phyloP scores from a whole-genome alignment of 352 stramenopile species.

The Phytophthora foliorum region DNA sequence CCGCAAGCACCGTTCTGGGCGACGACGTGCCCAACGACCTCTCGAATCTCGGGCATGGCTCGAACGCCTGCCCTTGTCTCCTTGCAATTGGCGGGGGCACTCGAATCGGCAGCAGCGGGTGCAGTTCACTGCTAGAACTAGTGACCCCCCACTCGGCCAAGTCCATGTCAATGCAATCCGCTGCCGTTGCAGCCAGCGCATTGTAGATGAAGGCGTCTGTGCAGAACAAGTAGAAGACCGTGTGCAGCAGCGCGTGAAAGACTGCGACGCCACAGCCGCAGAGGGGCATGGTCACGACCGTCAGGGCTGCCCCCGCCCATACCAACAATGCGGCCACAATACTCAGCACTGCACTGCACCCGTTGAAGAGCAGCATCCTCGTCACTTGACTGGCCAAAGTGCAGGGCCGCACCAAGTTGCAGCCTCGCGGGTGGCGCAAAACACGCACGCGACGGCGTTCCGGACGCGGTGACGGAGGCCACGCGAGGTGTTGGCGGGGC shows the following conservation, averaged over 20 bases:
- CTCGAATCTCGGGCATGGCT: slow-evolving; percentile 51
- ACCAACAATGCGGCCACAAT: slow-evolving; percentile 30
- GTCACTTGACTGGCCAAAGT: slow-evolving; percentile 31
- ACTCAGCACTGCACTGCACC: slow-evolving; percentile 35
- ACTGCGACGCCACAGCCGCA: slow-evolving; percentile 65
- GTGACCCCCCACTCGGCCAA: slow-evolving; percentile 17
- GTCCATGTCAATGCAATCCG: slow-evolving; percentile 31
- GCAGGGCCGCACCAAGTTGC: slow-evolving; percentile 37
- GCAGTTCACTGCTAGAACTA: slow-evolving; percentile 22
- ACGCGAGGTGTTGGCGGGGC: slow-evolving; percentile 3
- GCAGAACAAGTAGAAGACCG: slow-evolving; percentile 51
- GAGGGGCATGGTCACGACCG: slow-evolving; percentile 54
- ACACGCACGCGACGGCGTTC: slow-evolving; percentile 14
- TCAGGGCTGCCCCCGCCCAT: slow-evolving; percentile 28
- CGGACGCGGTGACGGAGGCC: not conserved
- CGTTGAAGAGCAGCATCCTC: slow-evolving; percentile 41
- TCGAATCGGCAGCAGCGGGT: slow-evolving; percentile 52
- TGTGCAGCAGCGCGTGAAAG: slow-evolving; percentile 51
- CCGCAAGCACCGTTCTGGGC: slow-evolving; percentile 48
- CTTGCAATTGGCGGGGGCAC: slow-evolving; percentile 20
- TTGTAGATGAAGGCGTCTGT: slow-evolving; percentile 66
- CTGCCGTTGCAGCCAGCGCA: slow-evolving; percentile 35
- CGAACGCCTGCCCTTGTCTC: slow-evolving; percentile 12
- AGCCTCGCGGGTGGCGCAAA: slow-evolving; percentile 23
- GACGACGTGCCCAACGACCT: slow-evolving; percentile 43